phyloP scores from a whole-genome alignment of 768 basidiomycete species.

The Artomyces pyxidatus region DNA sequence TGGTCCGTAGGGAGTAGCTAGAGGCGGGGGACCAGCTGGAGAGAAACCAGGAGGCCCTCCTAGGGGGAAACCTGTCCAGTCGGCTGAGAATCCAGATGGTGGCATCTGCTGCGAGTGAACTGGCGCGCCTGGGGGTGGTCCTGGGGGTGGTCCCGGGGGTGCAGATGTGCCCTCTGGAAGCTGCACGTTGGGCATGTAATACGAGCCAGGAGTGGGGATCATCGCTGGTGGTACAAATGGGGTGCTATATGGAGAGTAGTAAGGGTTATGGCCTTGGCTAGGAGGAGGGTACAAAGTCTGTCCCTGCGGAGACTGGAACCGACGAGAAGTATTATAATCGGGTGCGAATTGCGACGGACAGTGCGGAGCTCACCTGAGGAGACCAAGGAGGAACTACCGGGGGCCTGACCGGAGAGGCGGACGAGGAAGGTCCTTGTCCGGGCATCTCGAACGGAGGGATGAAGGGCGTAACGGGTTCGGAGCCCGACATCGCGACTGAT shows the following conservation, averaged over 20 bases:
- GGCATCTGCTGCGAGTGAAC: conserved; percentile 9
- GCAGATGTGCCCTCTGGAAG: conserved; percentile 17
- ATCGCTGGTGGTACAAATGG: conserved; percentile 13
- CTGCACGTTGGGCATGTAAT: conserved; percentile 24
- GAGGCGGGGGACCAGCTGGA: conserved; percentile 10
- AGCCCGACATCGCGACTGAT: conserved; percentile 12
- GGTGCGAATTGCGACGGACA: neutral
- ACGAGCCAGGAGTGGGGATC: conserved; percentile 21
- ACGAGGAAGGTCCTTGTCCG: conserved; percentile 10
- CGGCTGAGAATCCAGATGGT: conserved; percentile 20
- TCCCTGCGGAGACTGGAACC: conserved; percentile 15
- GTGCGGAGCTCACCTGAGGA: conserved; percentile 6
- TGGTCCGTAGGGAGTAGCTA: conserved; percentile 10
- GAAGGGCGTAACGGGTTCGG: conserved; percentile 20
- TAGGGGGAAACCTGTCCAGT: conserved; percentile 24
- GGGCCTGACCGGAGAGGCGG: conserved; percentile 15
- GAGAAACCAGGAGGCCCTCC: conserved; percentile 2
- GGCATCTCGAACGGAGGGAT: conserved; percentile 24
- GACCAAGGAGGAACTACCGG: conserved; percentile 21
- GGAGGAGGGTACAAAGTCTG: too few species aligned
- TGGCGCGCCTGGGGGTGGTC: neutral
- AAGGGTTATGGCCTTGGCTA: too few species aligned
- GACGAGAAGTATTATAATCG: conserved; percentile 5
- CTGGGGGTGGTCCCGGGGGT: neutral
- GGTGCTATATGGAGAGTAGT: conserved; percentile 14